phyloP scores from a whole-genome alignment of 208 protist genomes.

The Trypanosoma congolense region DNA sequence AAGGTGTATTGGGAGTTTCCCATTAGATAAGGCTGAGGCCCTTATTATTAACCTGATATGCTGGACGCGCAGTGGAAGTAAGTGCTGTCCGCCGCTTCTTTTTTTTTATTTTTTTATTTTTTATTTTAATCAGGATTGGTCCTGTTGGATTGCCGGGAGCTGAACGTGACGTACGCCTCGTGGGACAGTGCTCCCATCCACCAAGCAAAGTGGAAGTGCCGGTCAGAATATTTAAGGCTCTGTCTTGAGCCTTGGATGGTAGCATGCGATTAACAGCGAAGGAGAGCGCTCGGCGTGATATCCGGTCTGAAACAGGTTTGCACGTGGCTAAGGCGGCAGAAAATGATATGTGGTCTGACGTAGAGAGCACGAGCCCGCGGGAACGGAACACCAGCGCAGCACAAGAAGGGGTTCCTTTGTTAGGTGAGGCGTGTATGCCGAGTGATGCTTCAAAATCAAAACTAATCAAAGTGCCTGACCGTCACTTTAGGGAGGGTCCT shows the following conservation, averaged over 20 bases:
- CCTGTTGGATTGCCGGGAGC: too few species aligned
- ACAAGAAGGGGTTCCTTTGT: not conserved
- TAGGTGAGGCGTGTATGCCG: not conserved
- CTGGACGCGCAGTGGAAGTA: too few species aligned
- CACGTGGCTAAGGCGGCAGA: not conserved
- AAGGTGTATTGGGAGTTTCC: too few species aligned
- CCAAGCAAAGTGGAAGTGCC: too few species aligned
- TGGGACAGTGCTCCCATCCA: too few species aligned
- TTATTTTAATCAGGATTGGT: too few species aligned
- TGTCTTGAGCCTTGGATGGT: not conserved
- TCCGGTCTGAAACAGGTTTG: not conserved
- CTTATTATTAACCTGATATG: too few species aligned
- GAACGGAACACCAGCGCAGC: not conserved
- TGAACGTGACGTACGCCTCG: too few species aligned
- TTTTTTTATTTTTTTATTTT: too few species aligned
- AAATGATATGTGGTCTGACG: not conserved
- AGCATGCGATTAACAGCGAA: not conserved
- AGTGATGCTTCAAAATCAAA: not conserved
- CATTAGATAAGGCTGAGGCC: too few species aligned
- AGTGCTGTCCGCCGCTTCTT: too few species aligned
- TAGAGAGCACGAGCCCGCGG: not conserved
- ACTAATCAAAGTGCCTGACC: constrained; percentile 1
- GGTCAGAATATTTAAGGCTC: not conserved
- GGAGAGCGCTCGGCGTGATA: not conserved
- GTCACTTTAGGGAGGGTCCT: not conserved